Evolutionary conservation across 2,329 filamentous ascomycete genomes (phyloP), one percentile per base, ranked within the genome.

Genomic region (Pseudophaeomoniella oleicola): DNA sequence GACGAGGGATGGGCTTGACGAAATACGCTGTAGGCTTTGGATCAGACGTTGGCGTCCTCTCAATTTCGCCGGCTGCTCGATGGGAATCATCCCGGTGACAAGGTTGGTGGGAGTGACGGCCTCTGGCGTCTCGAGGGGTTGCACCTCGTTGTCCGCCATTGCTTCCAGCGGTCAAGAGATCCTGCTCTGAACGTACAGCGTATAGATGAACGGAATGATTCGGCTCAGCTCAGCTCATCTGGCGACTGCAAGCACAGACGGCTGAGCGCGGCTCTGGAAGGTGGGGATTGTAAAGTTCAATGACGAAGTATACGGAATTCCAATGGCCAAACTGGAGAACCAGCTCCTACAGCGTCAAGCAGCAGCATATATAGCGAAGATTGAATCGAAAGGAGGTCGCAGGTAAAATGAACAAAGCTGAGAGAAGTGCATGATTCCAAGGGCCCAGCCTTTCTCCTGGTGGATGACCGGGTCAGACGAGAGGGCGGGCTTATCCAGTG

Each of bases 1-100:
- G 30, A 71, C 66, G 35, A 93, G 61, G 12, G 81, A 82, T 1
- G 81, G 78, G 4, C 79, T 84, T 0, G 85, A 93, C 9, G 82
- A 78, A 50, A 92, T 88, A 39, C 83, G 78, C 43, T 88, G 79
- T 34, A 93, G 68, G 19, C 78, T 75, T 43, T 77, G 75, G 13
- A 92, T 63, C 19, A 93, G 58, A 40, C 78, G 74, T 48, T 78
- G 74, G 33, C 81, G 73, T 37, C 75, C 71, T 54, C 78, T 85
- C 39, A 72, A 64, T 57, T 79, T 84, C 16, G 63, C 64, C 3
- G 57, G 59, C 29, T 55, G 57, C 18, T 60, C 60, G 35, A 56
- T 41, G 3, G 59, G 53, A 11, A 58, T 56, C 41, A 57, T 50
- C 3, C 52, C 57, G 19, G 57, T 54, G 34, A 48, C 42, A 30